A percentile compares a stretch with the other conserved stretches of the same genome.
Conservation (phyloP, 2,329 filamentous ascomycete genomes). For the Cladosporium oxysporum region DNA sequence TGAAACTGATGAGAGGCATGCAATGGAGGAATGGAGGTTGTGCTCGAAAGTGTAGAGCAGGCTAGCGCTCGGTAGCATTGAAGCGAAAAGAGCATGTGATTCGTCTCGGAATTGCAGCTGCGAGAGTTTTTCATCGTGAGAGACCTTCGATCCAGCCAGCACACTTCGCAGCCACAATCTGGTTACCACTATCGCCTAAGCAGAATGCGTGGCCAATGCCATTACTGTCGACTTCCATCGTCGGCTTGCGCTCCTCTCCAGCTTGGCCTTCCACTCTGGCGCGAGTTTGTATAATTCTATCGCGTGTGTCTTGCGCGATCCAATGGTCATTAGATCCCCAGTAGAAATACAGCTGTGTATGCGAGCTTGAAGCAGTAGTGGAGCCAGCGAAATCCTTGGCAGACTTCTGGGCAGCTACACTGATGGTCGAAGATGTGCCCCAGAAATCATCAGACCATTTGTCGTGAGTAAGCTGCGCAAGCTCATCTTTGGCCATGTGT, state of each 20-base stretch:
- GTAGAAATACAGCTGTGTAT: conserved; percentile 55
- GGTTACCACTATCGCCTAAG: conserved; percentile 48
- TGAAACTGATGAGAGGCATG: neutral
- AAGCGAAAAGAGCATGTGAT: neutral
- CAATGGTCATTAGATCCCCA: conserved; percentile 63
- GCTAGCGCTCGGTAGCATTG: neutral
- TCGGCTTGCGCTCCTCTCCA: conserved; percentile 40
- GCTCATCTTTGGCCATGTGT: conserved; percentile 61
- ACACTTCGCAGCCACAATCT: conserved; percentile 54
- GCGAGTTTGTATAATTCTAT: conserved; percentile 53
- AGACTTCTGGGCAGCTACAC: neutral
- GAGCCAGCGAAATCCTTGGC: too few species aligned
- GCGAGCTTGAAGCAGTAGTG: neutral
- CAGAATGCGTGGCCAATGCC: conserved; percentile 63
- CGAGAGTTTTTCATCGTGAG: neutral
- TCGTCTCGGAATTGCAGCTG: neutral
- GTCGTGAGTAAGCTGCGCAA: conserved; percentile 57
- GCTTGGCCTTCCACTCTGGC: conserved; percentile 32
- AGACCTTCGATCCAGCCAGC: conserved; percentile 44
- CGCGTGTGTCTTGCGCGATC: conserved; percentile 60
- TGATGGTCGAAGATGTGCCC: conserved; percentile 44
- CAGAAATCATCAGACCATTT: conserved; percentile 62
- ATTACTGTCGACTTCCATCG: conserved; percentile 57
- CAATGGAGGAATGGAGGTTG: conserved; percentile 31
- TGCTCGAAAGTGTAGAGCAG: neutral